Percentiles rank a stretch among this genome's conserved stretches.
Evolutionary conservation across 2,329 filamentous ascomycete genomes (phyloP).

Genomic region (Neonectria faginata): DNA sequence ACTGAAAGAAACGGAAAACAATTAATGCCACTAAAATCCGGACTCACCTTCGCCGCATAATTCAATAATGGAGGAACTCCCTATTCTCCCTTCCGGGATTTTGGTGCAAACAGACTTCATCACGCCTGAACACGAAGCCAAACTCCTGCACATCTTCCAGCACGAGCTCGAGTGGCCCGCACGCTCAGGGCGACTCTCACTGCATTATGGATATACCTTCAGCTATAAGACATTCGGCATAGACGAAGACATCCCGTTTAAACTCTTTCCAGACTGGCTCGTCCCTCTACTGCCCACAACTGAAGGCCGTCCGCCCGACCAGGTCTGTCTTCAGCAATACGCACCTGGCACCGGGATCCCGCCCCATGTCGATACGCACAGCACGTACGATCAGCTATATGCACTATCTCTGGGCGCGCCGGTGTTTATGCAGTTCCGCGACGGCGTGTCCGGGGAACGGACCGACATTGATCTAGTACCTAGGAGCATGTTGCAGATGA

Average conservation of each 20-base stretch:
- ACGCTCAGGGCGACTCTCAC: constrained; percentile 59
- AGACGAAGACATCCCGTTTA: constrained; percentile 61
- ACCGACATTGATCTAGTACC: constrained; percentile 61
- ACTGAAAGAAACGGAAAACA: neutral
- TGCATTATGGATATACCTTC: constrained; percentile 69
- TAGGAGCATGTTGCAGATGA: constrained; percentile 64
- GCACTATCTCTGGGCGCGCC: constrained; percentile 57
- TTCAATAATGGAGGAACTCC: constrained; percentile 43
- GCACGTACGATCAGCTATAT: constrained; percentile 59
- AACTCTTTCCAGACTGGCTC: constrained; percentile 64
- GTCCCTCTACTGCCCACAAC: constrained; percentile 58
- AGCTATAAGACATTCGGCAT: constrained; percentile 70
- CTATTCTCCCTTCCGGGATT: constrained; percentile 51
- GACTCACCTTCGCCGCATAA: too few relatives aligned
- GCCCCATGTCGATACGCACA: constrained; percentile 70
- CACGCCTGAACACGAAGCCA: constrained; percentile 56
- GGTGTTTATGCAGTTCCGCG: constrained; percentile 59
- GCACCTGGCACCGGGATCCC: constrained; percentile 70
- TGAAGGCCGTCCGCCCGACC: constrained; percentile 61
- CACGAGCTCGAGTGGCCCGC: constrained; percentile 60
- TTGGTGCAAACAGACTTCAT: constrained; percentile 62
- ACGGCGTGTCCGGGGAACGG: constrained; percentile 42
- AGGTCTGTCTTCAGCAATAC: constrained; percentile 71
- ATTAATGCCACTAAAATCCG: neutral
- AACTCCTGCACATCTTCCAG: constrained; percentile 57